Base-by-base conservation (phyloP, 1,284 basidiomycete species). In the Melampsora larici-populina region DNA sequence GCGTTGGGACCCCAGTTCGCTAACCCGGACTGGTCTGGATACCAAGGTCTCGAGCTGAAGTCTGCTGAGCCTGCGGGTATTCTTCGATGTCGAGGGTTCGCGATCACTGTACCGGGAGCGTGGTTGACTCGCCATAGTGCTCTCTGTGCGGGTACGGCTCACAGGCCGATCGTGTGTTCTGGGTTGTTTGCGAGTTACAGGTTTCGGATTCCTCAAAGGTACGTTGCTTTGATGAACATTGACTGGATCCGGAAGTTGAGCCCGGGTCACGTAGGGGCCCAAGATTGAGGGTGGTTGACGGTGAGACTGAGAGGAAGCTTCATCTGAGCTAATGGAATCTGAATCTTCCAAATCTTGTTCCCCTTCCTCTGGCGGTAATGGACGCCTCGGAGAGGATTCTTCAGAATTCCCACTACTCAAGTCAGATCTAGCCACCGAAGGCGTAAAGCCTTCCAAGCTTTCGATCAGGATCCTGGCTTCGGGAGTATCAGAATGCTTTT, bases 401-500 rank as follows among this genome's bases (percentile, higher is more conserved):
- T 51, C 70, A 31, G 62, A 60, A 40, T 48, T 49, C 24, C 48
- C 70, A 64, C 70, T 72, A 17, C 48, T 11, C n/a, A 49, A 48
- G 51, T 72, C 62, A 0, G 26, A 29, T 72, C 24, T n/a, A 1
- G 60, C 24, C 24, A 48, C 43, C 40, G 62, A 64, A 31, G 60
- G 60, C 43, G 62, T 63, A 43, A 63, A 72, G 7, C 58, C 48
- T 43, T 55, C 46, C 24, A 76, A 66, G 11, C 31, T 48, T 68
- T 67, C 73, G n/a, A 76, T 43, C 36, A 76, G 43, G 6, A 21
- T n/a, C 46, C 36, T 60, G 4, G 73, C 73, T 65, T 68, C 65
- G 46, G 73, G 73, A 15, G 51, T 58, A 48, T 76, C 65, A 36
- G 65, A 66, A 76, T 76, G 73, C 17, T 64, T 68, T 67, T 51